Percentiles rank a stretch among this genome's conserved stretches.
These are phyloP conservation scores for Pichia sp. DNA, from an alignment of 1,139 yeast genomes.

Conservation along the genomic window DNA sequence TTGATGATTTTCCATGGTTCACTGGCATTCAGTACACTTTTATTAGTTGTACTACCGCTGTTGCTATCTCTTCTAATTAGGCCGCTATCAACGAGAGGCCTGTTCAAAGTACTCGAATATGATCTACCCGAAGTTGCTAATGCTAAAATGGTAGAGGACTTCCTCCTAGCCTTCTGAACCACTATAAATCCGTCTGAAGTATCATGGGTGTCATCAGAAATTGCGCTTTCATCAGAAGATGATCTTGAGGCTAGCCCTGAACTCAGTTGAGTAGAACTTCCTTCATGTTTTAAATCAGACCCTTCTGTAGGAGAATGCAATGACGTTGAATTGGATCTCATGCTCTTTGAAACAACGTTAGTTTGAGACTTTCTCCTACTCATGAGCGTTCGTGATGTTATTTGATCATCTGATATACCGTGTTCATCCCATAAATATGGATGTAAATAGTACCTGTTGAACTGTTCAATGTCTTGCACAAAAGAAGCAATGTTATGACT, in stretches of 20 bases:
- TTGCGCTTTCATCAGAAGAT: conserved; percentile 26
- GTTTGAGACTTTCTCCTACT: conserved; percentile 6
- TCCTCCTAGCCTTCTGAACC: conserved; percentile 21
- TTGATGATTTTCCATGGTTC: conserved; percentile 10
- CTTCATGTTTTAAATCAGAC: background rate
- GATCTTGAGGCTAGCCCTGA: background rate
- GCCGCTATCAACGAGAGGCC: background rate
- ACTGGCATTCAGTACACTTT: background rate
- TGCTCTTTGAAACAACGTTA: background rate
- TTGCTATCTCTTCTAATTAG: conserved; percentile 4
- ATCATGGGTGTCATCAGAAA: conserved; percentile 22
- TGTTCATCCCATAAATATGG: conserved; percentile 29
- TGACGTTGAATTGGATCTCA: conserved; percentile 1
- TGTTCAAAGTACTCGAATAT: conserved; percentile 4
- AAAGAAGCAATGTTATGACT: conserved; percentile 32
- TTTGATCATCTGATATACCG: conserved; percentile 36
- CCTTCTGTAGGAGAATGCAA: background rate
- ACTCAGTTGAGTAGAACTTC: background rate
- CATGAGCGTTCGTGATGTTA: conserved; percentile 35
- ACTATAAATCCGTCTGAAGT: conserved; percentile 13
- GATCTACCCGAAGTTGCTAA: background rate
- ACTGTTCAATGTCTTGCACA: conserved; percentile 35
- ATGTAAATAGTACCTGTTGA: conserved; percentile 51
- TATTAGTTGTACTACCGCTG: background rate
- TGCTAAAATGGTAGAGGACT: conserved; percentile 13